These are phyloP conservation scores for Capsella bursapastoris DNA, from an alignment of 345 rosid genomes.

Conservation along the genomic window DNA sequence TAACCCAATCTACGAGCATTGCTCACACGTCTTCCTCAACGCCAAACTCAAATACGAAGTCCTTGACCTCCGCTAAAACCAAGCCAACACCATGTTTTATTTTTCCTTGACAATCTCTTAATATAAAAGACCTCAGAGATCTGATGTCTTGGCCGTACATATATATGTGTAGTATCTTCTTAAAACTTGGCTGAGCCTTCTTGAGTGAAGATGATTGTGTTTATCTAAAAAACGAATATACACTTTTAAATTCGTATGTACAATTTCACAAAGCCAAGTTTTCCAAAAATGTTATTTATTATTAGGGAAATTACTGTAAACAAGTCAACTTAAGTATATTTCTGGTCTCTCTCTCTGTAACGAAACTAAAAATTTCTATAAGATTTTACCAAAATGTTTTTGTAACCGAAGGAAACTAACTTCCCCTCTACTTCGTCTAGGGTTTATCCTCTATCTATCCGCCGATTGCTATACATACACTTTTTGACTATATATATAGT, in stretches of 20 bases:
- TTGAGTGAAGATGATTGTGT: constrained; percentile 23
- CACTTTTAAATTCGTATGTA: constrained; percentile 1
- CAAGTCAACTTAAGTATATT: neutral
- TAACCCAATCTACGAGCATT: constrained; percentile 84
- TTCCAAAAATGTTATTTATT: neutral
- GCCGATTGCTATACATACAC: constrained; percentile 33
- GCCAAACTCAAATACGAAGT: constrained; percentile 67
- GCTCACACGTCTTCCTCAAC: constrained; percentile 92
- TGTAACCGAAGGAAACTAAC: constrained; percentile 29
- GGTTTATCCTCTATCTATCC: constrained; percentile 38
- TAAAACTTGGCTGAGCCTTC: neutral
- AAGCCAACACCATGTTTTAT: constrained; percentile 1
- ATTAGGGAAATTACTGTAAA: neutral
- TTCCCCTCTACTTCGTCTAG: constrained; percentile 31
- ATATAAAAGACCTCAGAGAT: constrained; percentile 14
- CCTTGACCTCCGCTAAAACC: constrained; percentile 80
- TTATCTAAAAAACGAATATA: constrained; percentile 18
- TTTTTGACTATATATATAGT: neutral
- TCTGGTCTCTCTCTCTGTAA: too few relatives aligned
- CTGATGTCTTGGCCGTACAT: constrained; percentile 15
- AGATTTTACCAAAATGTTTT: neutral
- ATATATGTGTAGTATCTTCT: constrained; percentile 15
- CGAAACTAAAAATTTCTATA: neutral
- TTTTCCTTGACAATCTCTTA: neutral
- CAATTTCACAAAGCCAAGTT: neutral